Evolutionary conservation across 805 yeast genomes (phyloP).

Genomic region (Candida ortonii): DNA sequence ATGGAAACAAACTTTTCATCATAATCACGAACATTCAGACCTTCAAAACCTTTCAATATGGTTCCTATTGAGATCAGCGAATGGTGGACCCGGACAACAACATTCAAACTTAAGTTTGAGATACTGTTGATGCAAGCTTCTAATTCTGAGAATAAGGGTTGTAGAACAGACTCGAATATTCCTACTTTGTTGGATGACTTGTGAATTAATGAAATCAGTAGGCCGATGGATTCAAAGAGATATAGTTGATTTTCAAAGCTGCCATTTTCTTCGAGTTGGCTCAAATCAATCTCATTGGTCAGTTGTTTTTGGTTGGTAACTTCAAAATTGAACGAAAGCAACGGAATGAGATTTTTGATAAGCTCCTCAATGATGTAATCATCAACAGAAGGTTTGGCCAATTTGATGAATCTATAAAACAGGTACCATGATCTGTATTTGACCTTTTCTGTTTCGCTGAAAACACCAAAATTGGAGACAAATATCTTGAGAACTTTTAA

Average conservation of each 20-base stretch:
- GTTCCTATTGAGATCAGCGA: slow-evolving; percentile 86
- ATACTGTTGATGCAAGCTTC: slow-evolving; percentile 55
- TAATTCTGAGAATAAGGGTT: slow-evolving; percentile 70
- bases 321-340: slow-evolving; percentile 62
- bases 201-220: slow-evolving; percentile 57
- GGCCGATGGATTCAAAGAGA: slow-evolving; percentile 82
- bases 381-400: slow-evolving; percentile 65
- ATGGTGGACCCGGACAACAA: slow-evolving; percentile 79
- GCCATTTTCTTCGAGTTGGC: slow-evolving; percentile 48
- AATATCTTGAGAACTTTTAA: slow-evolving; percentile 70
- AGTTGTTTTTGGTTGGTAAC: slow-evolving; percentile 28
- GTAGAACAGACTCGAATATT: slow-evolving; percentile 63
- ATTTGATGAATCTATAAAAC: slow-evolving; percentile 76
- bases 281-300: slow-evolving; percentile 32
- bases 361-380: slow-evolving; percentile 51
- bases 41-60: slow-evolving; percentile 78
- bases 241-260: slow-evolving; percentile 78
- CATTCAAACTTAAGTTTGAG: slow-evolving; percentile 37
- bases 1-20: slow-evolving; percentile 32
- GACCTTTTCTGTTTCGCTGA: slow-evolving; percentile 69
- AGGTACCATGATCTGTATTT: slow-evolving; percentile 87
- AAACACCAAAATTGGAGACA: slow-evolving; percentile 77
- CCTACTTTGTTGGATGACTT: slow-evolving; percentile 41
- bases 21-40: slow-evolving; percentile 27
- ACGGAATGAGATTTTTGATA: slow-evolving; percentile 56